These are phyloP conservation scores for Cichorium intybus DNA, from an alignment of 140 eudicot genomes.

Conservation along the genomic window DNA sequence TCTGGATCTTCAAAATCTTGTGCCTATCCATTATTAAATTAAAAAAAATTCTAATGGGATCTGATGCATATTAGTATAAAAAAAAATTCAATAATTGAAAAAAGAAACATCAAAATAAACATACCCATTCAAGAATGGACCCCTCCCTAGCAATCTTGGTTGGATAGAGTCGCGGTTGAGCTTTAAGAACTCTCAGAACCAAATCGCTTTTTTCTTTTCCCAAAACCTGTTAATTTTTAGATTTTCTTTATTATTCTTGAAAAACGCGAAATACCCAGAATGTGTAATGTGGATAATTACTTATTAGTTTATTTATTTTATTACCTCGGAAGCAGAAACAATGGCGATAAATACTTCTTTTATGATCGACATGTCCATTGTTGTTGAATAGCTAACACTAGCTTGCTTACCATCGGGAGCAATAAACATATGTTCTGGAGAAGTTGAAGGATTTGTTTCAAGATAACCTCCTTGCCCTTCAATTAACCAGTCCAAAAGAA, in stretches of 20 bases:
- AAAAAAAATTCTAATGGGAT: background rate
- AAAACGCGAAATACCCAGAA: background rate
- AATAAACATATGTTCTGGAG: slow-evolving; percentile 69
- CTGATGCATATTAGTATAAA: background rate
- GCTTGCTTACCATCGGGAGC: slow-evolving; percentile 63
- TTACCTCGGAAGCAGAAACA: slow-evolving; percentile 48
- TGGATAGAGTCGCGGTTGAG: slow-evolving; percentile 65
- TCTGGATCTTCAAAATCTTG: slow-evolving; percentile 87
- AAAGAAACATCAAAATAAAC: background rate
- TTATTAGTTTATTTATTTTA: background rate
- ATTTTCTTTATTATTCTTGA: background rate
- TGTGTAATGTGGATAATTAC: background rate
- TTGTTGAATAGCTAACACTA: slow-evolving; percentile 89
- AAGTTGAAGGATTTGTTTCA: slow-evolving; percentile 85
- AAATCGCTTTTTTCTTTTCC: slow-evolving; percentile 38
- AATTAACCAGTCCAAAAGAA: slow-evolving; percentile 75
- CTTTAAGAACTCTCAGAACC: slow-evolving; percentile 61
- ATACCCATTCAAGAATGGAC: slow-evolving; percentile 90
- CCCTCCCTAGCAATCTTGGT: slow-evolving; percentile 73
- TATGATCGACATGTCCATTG: slow-evolving; percentile 89
- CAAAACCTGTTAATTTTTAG: slow-evolving; percentile 27
- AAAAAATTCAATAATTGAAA: background rate
- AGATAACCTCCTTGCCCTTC: slow-evolving; percentile 53
- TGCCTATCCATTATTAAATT: slow-evolving; percentile 38
- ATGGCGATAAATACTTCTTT: slow-evolving; percentile 48